Conservation (phyloP, 78 protist species). For the Andalucia godoyi region DNA sequence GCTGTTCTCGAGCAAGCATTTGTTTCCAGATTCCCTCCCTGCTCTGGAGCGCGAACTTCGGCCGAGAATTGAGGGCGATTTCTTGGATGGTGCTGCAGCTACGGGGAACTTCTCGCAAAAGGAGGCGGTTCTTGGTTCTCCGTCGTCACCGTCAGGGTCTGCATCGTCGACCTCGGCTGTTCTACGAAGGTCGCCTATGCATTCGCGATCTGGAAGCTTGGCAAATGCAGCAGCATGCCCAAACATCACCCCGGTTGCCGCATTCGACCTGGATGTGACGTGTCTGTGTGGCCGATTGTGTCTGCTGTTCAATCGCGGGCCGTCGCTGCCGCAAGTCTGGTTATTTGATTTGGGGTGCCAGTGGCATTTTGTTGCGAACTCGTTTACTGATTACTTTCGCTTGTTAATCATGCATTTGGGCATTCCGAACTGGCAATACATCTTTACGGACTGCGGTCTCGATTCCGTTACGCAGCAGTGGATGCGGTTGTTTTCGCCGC, state of each 20-base stretch:
- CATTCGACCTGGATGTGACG: slow-evolving; percentile 6
- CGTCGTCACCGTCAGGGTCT: too few relatives aligned
- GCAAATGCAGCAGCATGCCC: too few relatives aligned
- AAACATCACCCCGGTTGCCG: too few relatives aligned
- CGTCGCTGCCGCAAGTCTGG: neutral
- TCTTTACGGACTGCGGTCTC: neutral
- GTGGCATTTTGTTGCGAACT: slow-evolving; percentile 6
- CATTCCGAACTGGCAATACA: slow-evolving; percentile 8
- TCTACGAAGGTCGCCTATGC: too few relatives aligned
- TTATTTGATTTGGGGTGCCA: neutral
- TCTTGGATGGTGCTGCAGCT: too few relatives aligned
- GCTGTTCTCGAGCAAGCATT: neutral
- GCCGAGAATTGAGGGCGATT: neutral
- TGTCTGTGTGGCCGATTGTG: neutral
- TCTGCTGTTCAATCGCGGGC: neutral
- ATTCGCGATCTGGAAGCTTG: too few relatives aligned
- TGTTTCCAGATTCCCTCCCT: neutral
- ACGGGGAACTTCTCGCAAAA: too few relatives aligned
- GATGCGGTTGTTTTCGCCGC: slow-evolving; percentile 1
- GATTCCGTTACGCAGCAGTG: neutral
- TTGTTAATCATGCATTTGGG: slow-evolving; percentile 20
- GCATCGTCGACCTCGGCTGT: too few relatives aligned
- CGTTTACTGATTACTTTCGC: slow-evolving; percentile 11
- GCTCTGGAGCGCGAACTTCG: neutral
- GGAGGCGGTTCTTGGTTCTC: too few relatives aligned